These are phyloP conservation scores for Annulohypoxylon bovei DNA, from an alignment of 495 filamentous ascomycete genomes.

Conservation along the genomic window DNA sequence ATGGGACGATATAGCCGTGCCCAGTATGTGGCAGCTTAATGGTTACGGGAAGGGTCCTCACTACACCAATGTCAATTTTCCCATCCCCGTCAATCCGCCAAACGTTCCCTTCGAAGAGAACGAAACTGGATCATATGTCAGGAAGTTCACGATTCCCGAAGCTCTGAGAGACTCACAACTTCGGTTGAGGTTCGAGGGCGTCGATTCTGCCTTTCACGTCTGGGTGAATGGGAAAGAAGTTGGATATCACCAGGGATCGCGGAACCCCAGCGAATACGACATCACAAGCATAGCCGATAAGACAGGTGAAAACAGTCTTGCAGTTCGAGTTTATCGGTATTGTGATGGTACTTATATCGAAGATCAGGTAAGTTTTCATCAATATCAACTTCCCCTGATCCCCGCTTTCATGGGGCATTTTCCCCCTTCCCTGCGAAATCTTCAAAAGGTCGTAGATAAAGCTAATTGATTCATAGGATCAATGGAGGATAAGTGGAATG, in stretches of 20 bases:
- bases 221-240: constrained; percentile 68
- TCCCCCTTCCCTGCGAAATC: background rate
- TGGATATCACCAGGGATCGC: constrained; percentile 71
- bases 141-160: constrained; percentile 61
- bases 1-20: constrained; percentile 67
- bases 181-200: constrained; percentile 72
- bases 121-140: constrained; percentile 69
- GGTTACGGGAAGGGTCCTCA: constrained; percentile 66
- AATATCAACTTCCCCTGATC: background rate
- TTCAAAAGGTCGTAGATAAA: too few species aligned
- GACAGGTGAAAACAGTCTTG: constrained; percentile 59
- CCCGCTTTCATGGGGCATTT: background rate
- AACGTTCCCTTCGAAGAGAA: constrained; percentile 65
- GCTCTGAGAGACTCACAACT: constrained; percentile 54
- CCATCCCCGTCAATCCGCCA: constrained; percentile 68
- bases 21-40: constrained; percentile 73
- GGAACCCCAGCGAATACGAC: constrained; percentile 72
- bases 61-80: constrained; percentile 70
- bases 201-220: constrained; percentile 72
- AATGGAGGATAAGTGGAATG: constrained; percentile 53
- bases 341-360: constrained; percentile 73
- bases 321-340: constrained; percentile 70
- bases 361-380: constrained; percentile 58
- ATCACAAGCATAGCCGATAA: constrained; percentile 57
- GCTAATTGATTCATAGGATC: constrained; percentile 37